Evolutionary conservation across 306 rosid genomes (phyloP).

Genomic region (Casuarina equisetifolia): DNA sequence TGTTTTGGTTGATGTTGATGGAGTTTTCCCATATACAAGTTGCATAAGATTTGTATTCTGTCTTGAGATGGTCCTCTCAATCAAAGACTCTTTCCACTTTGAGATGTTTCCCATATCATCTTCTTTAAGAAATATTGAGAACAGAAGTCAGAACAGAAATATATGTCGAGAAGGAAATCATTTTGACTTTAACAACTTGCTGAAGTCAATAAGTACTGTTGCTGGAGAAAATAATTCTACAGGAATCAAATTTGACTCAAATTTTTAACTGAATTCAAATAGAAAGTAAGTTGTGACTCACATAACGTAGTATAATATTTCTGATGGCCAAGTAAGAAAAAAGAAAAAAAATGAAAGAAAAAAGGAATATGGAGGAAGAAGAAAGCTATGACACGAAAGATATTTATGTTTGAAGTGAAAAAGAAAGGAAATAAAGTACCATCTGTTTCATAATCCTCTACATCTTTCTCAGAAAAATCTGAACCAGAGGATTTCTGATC

Average conservation of each 20-base stretch:
- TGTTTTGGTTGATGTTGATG: conserved; percentile 28
- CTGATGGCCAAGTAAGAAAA: conserved; percentile 22
- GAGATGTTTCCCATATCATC: conserved; percentile 69
- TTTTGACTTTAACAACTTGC: conserved; percentile 2
- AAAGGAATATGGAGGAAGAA: neutral
- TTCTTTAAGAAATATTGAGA: conserved; percentile 25
- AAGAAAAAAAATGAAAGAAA: neutral
- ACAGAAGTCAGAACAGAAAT: conserved; percentile 25
- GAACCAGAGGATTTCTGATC: conserved; percentile 39
- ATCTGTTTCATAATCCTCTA: conserved; percentile 41
- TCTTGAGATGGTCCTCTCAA: conserved; percentile 52
- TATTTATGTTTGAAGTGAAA: conserved; percentile 12
- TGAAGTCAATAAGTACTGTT: neutral
- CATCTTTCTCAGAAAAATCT: conserved; percentile 46
- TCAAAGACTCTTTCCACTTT: conserved; percentile 81
- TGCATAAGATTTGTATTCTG: conserved; percentile 73
- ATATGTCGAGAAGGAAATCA: neutral
- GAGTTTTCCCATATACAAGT: conserved; percentile 77
- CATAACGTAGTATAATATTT: conserved; percentile 5
- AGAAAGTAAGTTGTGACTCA: neutral
- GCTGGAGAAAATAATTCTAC: neutral
- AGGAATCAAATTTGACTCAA: neutral
- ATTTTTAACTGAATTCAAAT: neutral
- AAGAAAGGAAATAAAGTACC: conserved; percentile 41
- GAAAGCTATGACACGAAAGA: neutral